Evolutionary conservation across 805 yeast species (phyloP).

Genomic region (Saturnispora mendoncae): DNA sequence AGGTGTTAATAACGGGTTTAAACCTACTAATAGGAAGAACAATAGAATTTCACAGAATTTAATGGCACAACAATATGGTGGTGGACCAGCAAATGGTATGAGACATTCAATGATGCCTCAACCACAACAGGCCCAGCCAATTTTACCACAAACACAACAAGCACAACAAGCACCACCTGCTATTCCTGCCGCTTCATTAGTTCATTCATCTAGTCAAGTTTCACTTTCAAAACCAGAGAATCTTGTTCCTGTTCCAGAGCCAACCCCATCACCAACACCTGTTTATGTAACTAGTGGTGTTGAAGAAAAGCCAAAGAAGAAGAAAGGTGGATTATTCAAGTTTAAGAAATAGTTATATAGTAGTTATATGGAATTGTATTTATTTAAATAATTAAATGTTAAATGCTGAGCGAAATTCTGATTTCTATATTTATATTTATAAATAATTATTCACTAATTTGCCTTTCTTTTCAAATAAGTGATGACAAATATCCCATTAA

Average conservation of each 20-base stretch:
- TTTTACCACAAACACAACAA: neutral
- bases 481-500: neutral
- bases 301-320: conserved; percentile 23
- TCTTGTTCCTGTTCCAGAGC: conserved; percentile 24
- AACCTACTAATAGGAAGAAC: conserved; percentile 38
- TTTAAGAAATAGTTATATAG: conserved; percentile 1
- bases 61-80: conserved; percentile 21
- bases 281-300: conserved; percentile 46
- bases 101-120: conserved; percentile 27
- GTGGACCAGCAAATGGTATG: conserved; percentile 23
- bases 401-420: too few species aligned
- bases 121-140: neutral
- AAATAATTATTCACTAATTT: too few species aligned
- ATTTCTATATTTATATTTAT: too few species aligned
- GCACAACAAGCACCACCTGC: neutral
- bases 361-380: conserved; percentile 1
- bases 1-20: conserved; percentile 20
- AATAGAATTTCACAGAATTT: conserved; percentile 32
- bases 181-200: neutral
- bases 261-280: conserved; percentile 28
- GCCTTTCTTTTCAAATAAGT: too few species aligned
- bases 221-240: conserved; percentile 3
- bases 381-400: conserved; percentile 3
- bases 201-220: neutral
- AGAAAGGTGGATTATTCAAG: conserved; percentile 25